A percentile compares a stretch with the other conserved stretches of the same genome.
These are phyloP conservation scores for Hypoxylon lienhwacheense DNA, from an alignment of 495 filamentous ascomycete genomes.

Conservation along the genomic window DNA sequence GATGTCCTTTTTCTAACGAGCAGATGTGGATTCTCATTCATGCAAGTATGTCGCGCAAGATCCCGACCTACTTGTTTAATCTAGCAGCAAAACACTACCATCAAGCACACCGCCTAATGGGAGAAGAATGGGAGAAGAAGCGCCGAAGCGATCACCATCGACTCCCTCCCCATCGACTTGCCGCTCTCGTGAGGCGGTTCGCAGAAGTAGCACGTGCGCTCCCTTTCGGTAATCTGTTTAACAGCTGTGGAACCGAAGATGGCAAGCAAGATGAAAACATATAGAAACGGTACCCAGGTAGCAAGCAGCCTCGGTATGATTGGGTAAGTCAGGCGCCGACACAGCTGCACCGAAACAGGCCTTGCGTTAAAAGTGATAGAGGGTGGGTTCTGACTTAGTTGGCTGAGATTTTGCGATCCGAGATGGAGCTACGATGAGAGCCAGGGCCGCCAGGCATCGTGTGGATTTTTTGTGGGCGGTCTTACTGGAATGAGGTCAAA, in stretches of 20 bases:
- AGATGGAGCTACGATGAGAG: constrained; percentile 30
- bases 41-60: constrained; percentile 38
- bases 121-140: not conserved
- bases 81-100: constrained; percentile 37
- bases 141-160: constrained; percentile 37
- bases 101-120: not conserved
- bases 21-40: constrained; percentile 38
- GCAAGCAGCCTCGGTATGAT: not conserved
- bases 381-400: constrained; percentile 14
- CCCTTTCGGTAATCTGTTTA: not conserved
- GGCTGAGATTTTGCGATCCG: constrained; percentile 25
- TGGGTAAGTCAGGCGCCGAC: constrained; percentile 3
- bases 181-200: constrained; percentile 24
- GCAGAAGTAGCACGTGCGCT: constrained; percentile 15
- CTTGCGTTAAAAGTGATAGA: no score
- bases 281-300: no score
- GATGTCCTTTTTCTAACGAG: constrained; percentile 25
- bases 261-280: not conserved
- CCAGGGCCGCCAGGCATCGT: constrained; percentile 21
- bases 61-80: constrained; percentile 40
- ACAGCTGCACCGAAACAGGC: not conserved
- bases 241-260: not conserved
- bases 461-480: no score
- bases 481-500: no score
- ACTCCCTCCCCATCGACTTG: constrained; percentile 6